phyloP scores from a whole-genome alignment of 1,139 yeast species.

The Oligophagozyma castellii region DNA sequence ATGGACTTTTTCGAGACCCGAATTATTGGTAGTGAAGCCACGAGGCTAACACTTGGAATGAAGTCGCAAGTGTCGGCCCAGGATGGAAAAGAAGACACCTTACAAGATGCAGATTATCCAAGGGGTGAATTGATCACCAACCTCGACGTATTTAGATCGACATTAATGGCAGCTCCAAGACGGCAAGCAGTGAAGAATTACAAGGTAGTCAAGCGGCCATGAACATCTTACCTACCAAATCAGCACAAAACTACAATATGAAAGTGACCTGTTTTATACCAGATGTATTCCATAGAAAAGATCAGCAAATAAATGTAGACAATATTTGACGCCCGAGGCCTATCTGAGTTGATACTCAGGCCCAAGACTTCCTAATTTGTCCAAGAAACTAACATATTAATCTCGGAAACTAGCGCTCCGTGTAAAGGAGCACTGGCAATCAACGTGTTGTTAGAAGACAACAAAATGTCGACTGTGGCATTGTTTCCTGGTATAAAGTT shows the following conservation, averaged over 20 bases:
- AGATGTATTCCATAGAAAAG: not conserved
- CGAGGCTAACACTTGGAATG: conserved; percentile 52
- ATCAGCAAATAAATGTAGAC: conserved; percentile 19
- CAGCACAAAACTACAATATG: not conserved
- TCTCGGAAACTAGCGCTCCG: conserved; percentile 27
- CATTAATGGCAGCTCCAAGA: conserved; percentile 30
- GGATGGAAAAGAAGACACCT: conserved; percentile 11
- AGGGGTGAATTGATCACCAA: conserved; percentile 26
- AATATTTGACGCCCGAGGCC: conserved; percentile 27
- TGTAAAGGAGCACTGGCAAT: conserved; percentile 24
- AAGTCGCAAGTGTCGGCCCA: conserved; percentile 37
- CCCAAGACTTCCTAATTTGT: conserved; percentile 28
- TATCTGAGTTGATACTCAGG: conserved; percentile 16
- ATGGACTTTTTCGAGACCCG: conserved; percentile 37
- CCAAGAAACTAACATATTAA: conserved; percentile 11
- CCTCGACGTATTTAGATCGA: conserved; percentile 32
- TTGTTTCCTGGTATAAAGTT: conserved; percentile 20
- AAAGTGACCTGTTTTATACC: too few species aligned
- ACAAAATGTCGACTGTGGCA: conserved; percentile 26
- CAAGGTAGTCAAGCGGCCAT: conserved; percentile 4
- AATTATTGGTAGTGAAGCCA: conserved; percentile 31
- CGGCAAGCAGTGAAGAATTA: conserved; percentile 28
- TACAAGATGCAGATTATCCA: conserved; percentile 22
- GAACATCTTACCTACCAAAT: not conserved
- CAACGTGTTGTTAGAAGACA: conserved; percentile 25